Evolutionary conservation across 2,329 filamentous ascomycete species (phyloP).

Genomic region (Bipolaris cookei): DNA sequence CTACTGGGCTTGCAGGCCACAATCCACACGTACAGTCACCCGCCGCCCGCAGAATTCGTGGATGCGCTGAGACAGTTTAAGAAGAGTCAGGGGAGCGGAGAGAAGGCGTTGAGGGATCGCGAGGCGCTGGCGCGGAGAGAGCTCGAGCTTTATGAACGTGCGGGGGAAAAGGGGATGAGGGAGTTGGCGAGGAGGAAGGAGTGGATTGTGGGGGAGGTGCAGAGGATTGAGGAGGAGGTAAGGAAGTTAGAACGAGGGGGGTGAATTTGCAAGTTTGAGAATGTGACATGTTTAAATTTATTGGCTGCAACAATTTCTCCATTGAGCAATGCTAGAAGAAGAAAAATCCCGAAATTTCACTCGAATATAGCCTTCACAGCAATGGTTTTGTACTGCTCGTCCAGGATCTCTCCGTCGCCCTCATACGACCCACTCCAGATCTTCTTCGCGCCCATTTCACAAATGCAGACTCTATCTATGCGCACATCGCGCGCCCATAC

Average conservation of each 20-base stretch:
- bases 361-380: slow-evolving; percentile 38
- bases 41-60: slow-evolving; percentile 37
- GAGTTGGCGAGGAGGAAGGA: slow-evolving; percentile 51
- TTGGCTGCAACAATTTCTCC: neutral
- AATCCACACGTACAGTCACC: slow-evolving; percentile 36
- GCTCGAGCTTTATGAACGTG: slow-evolving; percentile 47
- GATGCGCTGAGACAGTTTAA: slow-evolving; percentile 43
- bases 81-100: slow-evolving; percentile 39
- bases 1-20: slow-evolving; percentile 52
- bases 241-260: slow-evolving; percentile 4
- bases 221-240: slow-evolving; percentile 16
- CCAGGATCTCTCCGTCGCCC: slow-evolving; percentile 55
- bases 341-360: neutral
- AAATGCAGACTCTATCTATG: slow-evolving; percentile 77
- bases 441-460: slow-evolving; percentile 84
- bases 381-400: slow-evolving; percentile 61
- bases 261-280: neutral
- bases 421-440: slow-evolving; percentile 51
- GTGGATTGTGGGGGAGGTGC: slow-evolving; percentile 27
- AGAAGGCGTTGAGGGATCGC: slow-evolving; percentile 38
- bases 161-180: slow-evolving; percentile 45
- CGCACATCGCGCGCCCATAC: slow-evolving; percentile 73
- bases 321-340: neutral
- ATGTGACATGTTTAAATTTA: too few relatives aligned
- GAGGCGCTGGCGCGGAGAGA: slow-evolving; percentile 42